Evolutionary conservation across 2,329 filamentous ascomycete genomes (phyloP).

Genomic region (Sarocladium brachiariae): DNA sequence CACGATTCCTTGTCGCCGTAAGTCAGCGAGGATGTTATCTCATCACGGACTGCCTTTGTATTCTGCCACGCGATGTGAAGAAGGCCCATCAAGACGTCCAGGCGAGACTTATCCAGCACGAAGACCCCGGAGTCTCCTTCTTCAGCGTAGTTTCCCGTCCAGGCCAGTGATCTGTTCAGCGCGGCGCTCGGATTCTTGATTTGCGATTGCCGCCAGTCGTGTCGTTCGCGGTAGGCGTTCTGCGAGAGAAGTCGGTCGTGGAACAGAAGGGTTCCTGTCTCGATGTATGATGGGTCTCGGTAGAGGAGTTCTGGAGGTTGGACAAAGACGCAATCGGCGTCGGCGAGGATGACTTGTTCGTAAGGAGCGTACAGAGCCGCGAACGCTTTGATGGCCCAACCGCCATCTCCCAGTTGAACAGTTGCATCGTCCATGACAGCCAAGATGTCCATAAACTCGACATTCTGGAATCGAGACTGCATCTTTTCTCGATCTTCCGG

Average conservation of each 20-base stretch:
- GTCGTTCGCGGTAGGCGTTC: conserved; percentile 24
- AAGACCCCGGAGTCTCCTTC: conserved; percentile 36
- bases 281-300: conserved; percentile 21
- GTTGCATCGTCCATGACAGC: neutral
- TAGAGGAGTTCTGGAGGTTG: conserved; percentile 28
- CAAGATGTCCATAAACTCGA: neutral
- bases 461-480: neutral
- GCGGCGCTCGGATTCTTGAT: conserved; percentile 27
- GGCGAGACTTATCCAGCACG: conserved; percentile 31
- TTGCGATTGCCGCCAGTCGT: conserved; percentile 31
- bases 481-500: conserved; percentile 15
- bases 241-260: conserved; percentile 35
- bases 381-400: conserved; percentile 36
- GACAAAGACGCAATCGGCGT: conserved; percentile 33
- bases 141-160: conserved; percentile 32
- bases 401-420: conserved; percentile 10
- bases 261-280: conserved; percentile 30
- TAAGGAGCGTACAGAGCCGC: conserved; percentile 29
- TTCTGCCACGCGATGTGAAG: conserved; percentile 40
- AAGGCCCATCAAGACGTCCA: conserved; percentile 29
- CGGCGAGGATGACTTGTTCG: conserved; percentile 30
- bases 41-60: conserved; percentile 28
- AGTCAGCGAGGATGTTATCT: conserved; percentile 32
- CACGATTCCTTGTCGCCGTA: conserved; percentile 41
- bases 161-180: conserved; percentile 28